Conservation (phyloP, 2,329 filamentous ascomycete species). For the Sphaerulina populicola region DNA sequence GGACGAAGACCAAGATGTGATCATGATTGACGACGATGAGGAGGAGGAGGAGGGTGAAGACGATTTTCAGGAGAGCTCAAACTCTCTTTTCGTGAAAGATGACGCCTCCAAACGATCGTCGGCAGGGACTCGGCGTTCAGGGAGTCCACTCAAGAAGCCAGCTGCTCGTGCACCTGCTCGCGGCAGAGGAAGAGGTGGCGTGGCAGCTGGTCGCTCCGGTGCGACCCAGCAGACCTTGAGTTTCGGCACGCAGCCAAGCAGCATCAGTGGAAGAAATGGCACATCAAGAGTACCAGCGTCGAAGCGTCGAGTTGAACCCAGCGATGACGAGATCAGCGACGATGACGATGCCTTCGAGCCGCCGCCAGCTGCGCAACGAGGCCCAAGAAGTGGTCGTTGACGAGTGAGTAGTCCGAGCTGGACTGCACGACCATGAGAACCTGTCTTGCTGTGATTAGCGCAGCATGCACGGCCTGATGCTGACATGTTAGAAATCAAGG, state of each 20-base stretch:
- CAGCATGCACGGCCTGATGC: neutral
- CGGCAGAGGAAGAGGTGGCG: conserved; percentile 15
- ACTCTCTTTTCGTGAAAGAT: conserved; percentile 35
- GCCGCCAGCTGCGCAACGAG: conserved; percentile 22
- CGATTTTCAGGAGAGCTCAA: conserved; percentile 34
- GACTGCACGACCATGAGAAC: neutral
- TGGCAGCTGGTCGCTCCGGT: conserved; percentile 5
- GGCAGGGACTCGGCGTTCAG: conserved; percentile 11
- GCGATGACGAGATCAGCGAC: conserved; percentile 35
- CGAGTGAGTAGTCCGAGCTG: neutral
- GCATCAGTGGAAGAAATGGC: conserved; percentile 12
- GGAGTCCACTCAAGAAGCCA: conserved; percentile 22
- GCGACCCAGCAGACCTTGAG: conserved; percentile 19
- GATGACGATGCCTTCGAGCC: conserved; percentile 34
- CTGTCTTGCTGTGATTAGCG: neutral
- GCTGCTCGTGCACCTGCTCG: conserved; percentile 17
- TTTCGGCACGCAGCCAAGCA: conserved; percentile 19
- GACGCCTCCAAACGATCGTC: conserved; percentile 13
- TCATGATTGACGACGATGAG: conserved; percentile 39
- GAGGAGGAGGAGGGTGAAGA: conserved; percentile 41
- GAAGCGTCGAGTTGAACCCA: conserved; percentile 31
- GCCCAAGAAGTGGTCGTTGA: conserved; percentile 14
- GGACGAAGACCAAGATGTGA: conserved; percentile 32
- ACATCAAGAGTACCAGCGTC: conserved; percentile 13
- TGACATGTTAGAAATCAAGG: conserved; percentile 7